phyloP scores from a whole-genome alignment of 805 yeast species.

The Blastobotrys americana region DNA sequence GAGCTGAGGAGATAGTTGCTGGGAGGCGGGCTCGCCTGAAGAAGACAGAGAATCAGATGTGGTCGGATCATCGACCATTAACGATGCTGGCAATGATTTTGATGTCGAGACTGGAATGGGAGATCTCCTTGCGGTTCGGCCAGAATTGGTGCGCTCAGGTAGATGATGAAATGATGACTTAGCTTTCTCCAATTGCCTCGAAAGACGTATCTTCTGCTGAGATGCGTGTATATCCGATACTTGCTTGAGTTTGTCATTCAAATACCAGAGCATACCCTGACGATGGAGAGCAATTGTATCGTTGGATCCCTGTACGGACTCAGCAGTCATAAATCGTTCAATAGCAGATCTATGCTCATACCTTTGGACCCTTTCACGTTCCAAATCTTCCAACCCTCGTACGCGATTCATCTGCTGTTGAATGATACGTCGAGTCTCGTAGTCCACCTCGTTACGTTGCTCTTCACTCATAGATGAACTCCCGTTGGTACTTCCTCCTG shows the following conservation, averaged over 20 bases:
- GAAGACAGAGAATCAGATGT: neutral
- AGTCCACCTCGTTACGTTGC: slow-evolving; percentile 35
- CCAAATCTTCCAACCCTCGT: slow-evolving; percentile 25
- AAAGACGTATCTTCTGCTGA: slow-evolving; percentile 31
- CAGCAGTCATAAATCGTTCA: slow-evolving; percentile 21
- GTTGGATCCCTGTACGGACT: slow-evolving; percentile 21
- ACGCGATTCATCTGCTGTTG: slow-evolving; percentile 29
- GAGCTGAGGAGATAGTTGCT: slow-evolving; percentile 15
- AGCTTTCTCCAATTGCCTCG: slow-evolving; percentile 25
- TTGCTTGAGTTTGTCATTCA: slow-evolving; percentile 27
- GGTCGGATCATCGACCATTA: too few species aligned
- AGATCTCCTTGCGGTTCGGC: neutral
- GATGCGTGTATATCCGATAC: slow-evolving; percentile 30
- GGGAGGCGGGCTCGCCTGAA: neutral
- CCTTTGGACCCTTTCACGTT: slow-evolving; percentile 18
- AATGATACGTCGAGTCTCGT: slow-evolving; percentile 30
- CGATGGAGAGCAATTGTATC: slow-evolving; percentile 30
- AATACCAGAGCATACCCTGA: slow-evolving; percentile 31
- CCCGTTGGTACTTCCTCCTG: slow-evolving; percentile 12
- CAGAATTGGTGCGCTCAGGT: slow-evolving; percentile 2
- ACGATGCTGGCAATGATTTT: too few species aligned
- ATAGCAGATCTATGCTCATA: slow-evolving; percentile 13
- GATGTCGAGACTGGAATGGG: too few species aligned
- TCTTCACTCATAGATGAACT: slow-evolving; percentile 29
- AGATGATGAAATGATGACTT: slow-evolving; percentile 16